Evolutionary conservation across 2,329 filamentous ascomycete genomes (phyloP).

Genomic region (Lomentospora prolificans): DNA sequence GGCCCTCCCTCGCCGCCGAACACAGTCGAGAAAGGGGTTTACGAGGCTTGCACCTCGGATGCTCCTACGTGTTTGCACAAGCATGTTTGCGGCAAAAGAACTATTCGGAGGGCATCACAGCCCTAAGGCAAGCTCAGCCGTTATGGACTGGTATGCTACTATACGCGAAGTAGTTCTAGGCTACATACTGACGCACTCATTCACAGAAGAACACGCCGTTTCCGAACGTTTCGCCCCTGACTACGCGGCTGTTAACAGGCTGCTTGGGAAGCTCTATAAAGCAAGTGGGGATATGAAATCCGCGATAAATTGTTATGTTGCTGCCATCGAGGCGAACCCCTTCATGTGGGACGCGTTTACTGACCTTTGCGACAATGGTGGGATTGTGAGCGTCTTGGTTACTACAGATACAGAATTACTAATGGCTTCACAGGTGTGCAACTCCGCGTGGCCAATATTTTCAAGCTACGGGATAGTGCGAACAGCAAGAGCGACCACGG

Average conservation of each 20-base stretch:
- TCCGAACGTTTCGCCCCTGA: slow-evolving; percentile 12
- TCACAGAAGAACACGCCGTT: slow-evolving; percentile 5
- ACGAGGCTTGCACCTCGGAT: slow-evolving; percentile 12
- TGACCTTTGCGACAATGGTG: slow-evolving; percentile 14
- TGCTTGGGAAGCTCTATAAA: slow-evolving; percentile 13
- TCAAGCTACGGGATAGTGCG: slow-evolving; percentile 10
- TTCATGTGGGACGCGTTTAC: slow-evolving; percentile 17
- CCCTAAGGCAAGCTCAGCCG: slow-evolving; percentile 10
- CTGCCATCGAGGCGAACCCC: slow-evolving; percentile 13
- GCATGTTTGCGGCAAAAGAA: slow-evolving; percentile 12
- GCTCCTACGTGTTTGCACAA: slow-evolving; percentile 13
- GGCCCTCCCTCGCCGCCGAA: slow-evolving; percentile 7
- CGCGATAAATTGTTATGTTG: slow-evolving; percentile 10
- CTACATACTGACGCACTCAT: slow-evolving; percentile 5
- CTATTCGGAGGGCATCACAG: slow-evolving; percentile 12
- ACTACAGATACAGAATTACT: not conserved
- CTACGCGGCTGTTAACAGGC: slow-evolving; percentile 10
- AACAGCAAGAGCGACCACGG: slow-evolving; percentile 2
- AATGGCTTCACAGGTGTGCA: slow-evolving; percentile 3
- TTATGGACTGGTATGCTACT: slow-evolving; percentile 10
- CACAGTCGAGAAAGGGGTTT: slow-evolving; percentile 9
- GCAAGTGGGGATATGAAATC: slow-evolving; percentile 13
- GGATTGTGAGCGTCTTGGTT: not conserved
- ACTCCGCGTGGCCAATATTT: slow-evolving; percentile 11
- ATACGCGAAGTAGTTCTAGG: not conserved